Conservation (phyloP, 208 protist species). For the Leishmania braziliensis region DNA sequence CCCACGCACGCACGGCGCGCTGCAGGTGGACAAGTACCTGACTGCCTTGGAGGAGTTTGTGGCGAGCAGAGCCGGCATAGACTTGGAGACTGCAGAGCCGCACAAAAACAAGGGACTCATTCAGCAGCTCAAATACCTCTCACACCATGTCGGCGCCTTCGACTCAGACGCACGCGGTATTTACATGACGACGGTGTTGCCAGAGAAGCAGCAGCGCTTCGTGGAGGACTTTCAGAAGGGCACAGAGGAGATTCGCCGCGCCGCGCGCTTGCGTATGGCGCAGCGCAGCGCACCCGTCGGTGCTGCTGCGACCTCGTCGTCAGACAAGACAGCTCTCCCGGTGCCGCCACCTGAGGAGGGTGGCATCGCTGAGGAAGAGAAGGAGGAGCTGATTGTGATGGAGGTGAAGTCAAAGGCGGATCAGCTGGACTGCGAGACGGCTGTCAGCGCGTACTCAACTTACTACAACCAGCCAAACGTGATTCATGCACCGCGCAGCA, state of each 20-base stretch:
- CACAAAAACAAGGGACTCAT: conserved; percentile 82
- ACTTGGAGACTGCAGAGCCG: conserved; percentile 68
- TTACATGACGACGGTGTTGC: conserved; percentile 63
- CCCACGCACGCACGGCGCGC: conserved; percentile 74
- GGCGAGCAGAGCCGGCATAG: conserved; percentile 65
- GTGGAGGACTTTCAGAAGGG: conserved; percentile 61
- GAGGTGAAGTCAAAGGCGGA: conserved; percentile 44
- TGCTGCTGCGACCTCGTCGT: not conserved
- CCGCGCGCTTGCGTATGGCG: conserved; percentile 47
- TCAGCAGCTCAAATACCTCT: conserved; percentile 73
- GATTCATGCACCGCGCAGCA: conserved; percentile 53
- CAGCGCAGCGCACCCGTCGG: conserved; percentile 7
- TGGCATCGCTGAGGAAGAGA: conserved; percentile 14
- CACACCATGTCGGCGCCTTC: conserved; percentile 56
- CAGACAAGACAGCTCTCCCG: not conserved
- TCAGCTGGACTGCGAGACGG: conserved; percentile 86
- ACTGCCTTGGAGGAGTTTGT: conserved; percentile 85
- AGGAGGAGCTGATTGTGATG: conserved; percentile 52
- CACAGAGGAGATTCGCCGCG: conserved; percentile 68
- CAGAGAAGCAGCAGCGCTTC: conserved; percentile 81
- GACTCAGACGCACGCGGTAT: conserved; percentile 61
- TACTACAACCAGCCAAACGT: conserved; percentile 92
- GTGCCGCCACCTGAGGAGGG: not conserved
- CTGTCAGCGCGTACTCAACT: conserved; percentile 72
- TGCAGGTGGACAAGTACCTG: conserved; percentile 77